Percentiles rank a stretch among this genome's conserved stretches.
These are phyloP conservation scores for Alternaria infectoria DNA, from an alignment of 2,329 filamentous ascomycete species.

Conservation along the genomic window DNA sequence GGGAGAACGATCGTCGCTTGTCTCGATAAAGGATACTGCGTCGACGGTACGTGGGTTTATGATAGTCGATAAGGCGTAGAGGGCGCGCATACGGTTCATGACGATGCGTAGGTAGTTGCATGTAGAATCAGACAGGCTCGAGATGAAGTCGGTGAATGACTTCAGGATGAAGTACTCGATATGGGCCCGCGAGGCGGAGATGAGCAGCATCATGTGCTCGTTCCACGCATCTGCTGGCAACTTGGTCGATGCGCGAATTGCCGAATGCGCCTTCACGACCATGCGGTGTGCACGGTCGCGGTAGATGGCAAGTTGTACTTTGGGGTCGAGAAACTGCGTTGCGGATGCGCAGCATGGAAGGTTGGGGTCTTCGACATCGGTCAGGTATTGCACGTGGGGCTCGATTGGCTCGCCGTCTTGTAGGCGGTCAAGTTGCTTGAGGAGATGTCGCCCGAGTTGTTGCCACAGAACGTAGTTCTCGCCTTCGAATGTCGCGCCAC, in stretches of 20 bases:
- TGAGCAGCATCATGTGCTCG: slow-evolving; percentile 34
- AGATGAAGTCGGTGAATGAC: slow-evolving; percentile 16
- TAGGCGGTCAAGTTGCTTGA: slow-evolving; percentile 26
- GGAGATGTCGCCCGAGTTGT: slow-evolving; percentile 44
- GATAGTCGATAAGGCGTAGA: slow-evolving; percentile 55
- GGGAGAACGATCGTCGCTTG: background rate
- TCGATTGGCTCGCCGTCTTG: slow-evolving; percentile 7
- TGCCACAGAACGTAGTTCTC: slow-evolving; percentile 53
- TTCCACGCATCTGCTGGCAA: slow-evolving; percentile 29
- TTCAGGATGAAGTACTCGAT: slow-evolving; percentile 35
- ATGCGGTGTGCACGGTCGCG: slow-evolving; percentile 27
- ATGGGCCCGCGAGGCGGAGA: slow-evolving; percentile 31
- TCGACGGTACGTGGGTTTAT: slow-evolving; percentile 31
- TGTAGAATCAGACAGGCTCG: slow-evolving; percentile 1
- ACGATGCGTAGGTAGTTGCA: slow-evolving; percentile 11
- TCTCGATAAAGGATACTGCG: slow-evolving; percentile 34
- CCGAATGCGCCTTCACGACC: slow-evolving; percentile 9
- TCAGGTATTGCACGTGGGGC: slow-evolving; percentile 2
- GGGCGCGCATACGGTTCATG: slow-evolving; percentile 46
- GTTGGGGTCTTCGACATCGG: background rate
- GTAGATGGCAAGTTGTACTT: slow-evolving; percentile 30
- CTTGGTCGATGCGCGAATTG: slow-evolving; percentile 6
- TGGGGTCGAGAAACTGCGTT: slow-evolving; percentile 20
- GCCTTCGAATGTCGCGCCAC: slow-evolving; percentile 46
- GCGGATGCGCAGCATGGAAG: background rate